Conservation (phyloP, 176 grass and related monocot genomes). For the Ampelocalamus luodianensis region DNA sequence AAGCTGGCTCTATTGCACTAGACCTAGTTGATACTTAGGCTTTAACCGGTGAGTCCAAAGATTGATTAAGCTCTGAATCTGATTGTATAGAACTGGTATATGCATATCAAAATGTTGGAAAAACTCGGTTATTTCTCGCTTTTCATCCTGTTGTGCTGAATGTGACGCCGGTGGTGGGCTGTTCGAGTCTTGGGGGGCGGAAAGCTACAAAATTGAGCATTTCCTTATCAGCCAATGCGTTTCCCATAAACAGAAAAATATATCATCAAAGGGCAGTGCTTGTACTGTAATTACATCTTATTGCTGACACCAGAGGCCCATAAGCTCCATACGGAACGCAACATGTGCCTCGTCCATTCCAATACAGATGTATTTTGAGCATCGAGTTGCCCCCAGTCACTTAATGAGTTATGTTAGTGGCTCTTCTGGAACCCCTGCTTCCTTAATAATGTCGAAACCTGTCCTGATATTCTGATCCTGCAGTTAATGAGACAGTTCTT, state of each 20-base stretch:
- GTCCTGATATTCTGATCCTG: conserved; percentile 39
- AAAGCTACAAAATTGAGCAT: conserved; percentile 29
- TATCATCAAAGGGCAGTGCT: neutral
- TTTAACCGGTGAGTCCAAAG: too few relatives aligned
- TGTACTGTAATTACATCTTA: conserved; percentile 36
- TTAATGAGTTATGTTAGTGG: conserved; percentile 41
- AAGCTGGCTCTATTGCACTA: too few relatives aligned
- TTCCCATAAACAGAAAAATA: neutral
- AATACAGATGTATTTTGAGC: conserved; percentile 62
- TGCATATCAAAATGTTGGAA: too few relatives aligned
- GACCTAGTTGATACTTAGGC: too few relatives aligned
- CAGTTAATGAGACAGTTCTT: neutral
- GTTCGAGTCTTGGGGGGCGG: neutral
- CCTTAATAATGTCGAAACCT: conserved; percentile 52
- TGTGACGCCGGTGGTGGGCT: neutral
- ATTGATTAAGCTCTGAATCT: too few relatives aligned
- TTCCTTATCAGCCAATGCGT: conserved; percentile 19
- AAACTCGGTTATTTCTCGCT: too few relatives aligned
- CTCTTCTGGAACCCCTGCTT: conserved; percentile 19
- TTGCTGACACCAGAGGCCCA: conserved; percentile 67
- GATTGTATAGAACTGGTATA: too few relatives aligned
- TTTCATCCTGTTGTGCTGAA: conserved; percentile 10
- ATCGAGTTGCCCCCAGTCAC: conserved; percentile 13
- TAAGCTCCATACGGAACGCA: conserved; percentile 57
- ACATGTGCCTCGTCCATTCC: conserved; percentile 62